These are phyloP conservation scores for Rhizopogon vesiculosus DNA, from an alignment of 768 basidiomycete species.

Conservation along the genomic window DNA sequence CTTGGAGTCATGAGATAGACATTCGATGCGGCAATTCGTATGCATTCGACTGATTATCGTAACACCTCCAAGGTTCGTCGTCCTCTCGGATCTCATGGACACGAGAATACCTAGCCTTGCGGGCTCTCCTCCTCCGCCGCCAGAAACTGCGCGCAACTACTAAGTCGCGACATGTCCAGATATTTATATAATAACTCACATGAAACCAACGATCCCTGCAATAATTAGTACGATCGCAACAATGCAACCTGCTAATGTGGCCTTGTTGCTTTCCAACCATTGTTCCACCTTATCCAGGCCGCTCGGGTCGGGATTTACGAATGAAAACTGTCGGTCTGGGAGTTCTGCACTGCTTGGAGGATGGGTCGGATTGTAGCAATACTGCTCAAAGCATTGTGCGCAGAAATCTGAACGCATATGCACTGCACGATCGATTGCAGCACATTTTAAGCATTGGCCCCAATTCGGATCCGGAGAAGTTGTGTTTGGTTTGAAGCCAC, in stretches of 20 bases:
- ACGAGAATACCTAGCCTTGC: conserved; percentile 14
- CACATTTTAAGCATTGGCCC: conserved; percentile 58
- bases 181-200: conserved; percentile 21
- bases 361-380: conserved; percentile 54
- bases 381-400: conserved; percentile 57
- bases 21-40: not conserved
- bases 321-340: conserved; percentile 34
- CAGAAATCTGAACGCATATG: conserved; percentile 41
- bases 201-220: conserved; percentile 27
- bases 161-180: not conserved
- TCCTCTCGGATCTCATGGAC: conserved; percentile 23
- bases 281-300: conserved; percentile 36
- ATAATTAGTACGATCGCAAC: conserved; percentile 39
- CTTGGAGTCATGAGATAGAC: not conserved
- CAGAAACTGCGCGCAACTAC: conserved; percentile 17
- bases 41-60: conserved; percentile 12
- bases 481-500: conserved; percentile 57
- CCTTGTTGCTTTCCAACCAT: conserved; percentile 44
- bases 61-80: conserved; percentile 26
- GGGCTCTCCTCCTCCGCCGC: conserved; percentile 22
- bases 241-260: conserved; percentile 43
- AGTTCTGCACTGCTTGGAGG: conserved; percentile 48
- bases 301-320: conserved; percentile 52
- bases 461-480: conserved; percentile 51
- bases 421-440: conserved; percentile 48